Conservation (phyloP, 495 filamentous ascomycete genomes). For the Daldinia grandis region DNA sequence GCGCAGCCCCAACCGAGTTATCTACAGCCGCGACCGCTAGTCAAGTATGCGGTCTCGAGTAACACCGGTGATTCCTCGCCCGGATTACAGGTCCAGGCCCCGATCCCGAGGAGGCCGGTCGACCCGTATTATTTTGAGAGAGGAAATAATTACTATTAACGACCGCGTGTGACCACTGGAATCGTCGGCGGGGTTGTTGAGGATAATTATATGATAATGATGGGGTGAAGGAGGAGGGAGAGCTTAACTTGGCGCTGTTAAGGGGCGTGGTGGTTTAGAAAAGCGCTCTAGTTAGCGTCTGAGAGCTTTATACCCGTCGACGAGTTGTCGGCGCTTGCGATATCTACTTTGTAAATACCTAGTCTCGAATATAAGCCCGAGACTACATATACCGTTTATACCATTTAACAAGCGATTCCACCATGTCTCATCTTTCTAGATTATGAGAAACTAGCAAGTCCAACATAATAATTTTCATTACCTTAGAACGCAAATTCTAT, state of each 20-base stretch:
- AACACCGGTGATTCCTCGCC: not conserved
- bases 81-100: conserved; percentile 21
- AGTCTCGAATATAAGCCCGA: not conserved
- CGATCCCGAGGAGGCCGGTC: conserved; percentile 22
- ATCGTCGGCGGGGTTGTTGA: not conserved
- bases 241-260: not conserved
- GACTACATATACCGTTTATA: too few relatives aligned
- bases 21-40: not conserved
- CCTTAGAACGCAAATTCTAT: conserved; percentile 30
- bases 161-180: not conserved
- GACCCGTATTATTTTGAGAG: conserved; percentile 19
- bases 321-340: not conserved
- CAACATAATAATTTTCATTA: conserved; percentile 25
- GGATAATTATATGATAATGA: not conserved
- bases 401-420: too few relatives aligned
- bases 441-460: not conserved
- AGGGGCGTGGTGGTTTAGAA: not conserved
- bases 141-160: conserved; percentile 43
- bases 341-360: not conserved
- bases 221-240: not conserved
- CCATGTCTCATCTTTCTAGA: too few relatives aligned
- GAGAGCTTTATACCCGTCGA: not conserved
- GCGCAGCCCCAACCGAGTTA: not conserved
- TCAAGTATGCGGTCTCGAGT: not conserved
- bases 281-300: not conserved